Percentiles rank a stretch among this genome's conserved stretches.
phyloP scores from a whole-genome alignment of 1,284 basidiomycete species.

The Austroboletus rostrupii region DNA sequence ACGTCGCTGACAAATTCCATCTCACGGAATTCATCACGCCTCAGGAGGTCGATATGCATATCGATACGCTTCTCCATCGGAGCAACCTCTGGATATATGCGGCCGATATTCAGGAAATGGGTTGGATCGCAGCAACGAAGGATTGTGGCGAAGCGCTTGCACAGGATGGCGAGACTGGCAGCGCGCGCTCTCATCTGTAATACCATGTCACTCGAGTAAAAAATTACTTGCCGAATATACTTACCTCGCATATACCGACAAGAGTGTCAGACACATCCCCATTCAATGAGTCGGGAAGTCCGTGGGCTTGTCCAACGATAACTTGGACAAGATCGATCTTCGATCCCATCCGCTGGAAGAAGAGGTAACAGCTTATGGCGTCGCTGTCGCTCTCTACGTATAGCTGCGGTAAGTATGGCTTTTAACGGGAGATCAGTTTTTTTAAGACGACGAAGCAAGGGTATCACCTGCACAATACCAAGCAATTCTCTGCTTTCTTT shows the following conservation, averaged over 20 bases:
- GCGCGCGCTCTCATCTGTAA: constrained; percentile 76
- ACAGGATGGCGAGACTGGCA: constrained; percentile 73
- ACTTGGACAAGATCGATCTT: constrained; percentile 85
- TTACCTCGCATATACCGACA: constrained; percentile 86
- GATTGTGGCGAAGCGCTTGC: constrained; percentile 83
- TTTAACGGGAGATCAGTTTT: background rate
- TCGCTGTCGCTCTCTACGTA: constrained; percentile 86
- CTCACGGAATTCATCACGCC: constrained; percentile 88
- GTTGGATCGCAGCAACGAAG: constrained; percentile 76
- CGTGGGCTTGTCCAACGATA: constrained; percentile 77
- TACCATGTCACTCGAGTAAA: background rate
- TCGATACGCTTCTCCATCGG: constrained; percentile 91
- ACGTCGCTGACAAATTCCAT: constrained; percentile 89
- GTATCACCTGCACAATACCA: constrained; percentile 57
- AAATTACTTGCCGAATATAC: constrained; percentile 14
- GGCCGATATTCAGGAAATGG: constrained; percentile 80
- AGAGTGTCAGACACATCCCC: constrained; percentile 76
- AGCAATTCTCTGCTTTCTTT: constrained; percentile 77
- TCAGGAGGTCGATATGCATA: constrained; percentile 81
- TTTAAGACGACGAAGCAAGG: background rate
- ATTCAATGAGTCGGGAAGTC: constrained; percentile 79
- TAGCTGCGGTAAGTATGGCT: constrained; percentile 82
- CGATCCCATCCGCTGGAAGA: constrained; percentile 82
- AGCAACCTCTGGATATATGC: constrained; percentile 79
- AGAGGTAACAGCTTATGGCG: constrained; percentile 82